Base-by-base conservation (phyloP, 2,329 filamentous ascomycete genomes). In the Pyrenophora tritici-repentis region DNA sequence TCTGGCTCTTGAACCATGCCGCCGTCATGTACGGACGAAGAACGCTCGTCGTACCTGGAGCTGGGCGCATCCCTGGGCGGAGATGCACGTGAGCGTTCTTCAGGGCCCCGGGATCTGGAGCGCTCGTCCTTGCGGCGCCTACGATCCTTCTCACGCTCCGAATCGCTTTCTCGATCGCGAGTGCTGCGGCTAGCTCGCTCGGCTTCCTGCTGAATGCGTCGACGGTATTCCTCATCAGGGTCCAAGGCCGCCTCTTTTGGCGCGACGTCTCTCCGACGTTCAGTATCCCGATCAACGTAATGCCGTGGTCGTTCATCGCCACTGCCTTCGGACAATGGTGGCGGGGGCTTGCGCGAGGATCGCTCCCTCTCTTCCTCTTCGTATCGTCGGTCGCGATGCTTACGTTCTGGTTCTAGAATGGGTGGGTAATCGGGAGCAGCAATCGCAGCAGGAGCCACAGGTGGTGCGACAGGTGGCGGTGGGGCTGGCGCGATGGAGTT, bases 221-320 rank as follows among this genome's bases (percentile, higher is more conserved):
- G 76, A 36, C 78, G 75, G 55, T 80, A 81, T 31, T 81, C 79
- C 56, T 80, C 78, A 34, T 81, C 78, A 4, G 79, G 74, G 47
- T 81, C 78, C 2, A 78, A 42, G 16, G 66, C 56, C 12, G 67
- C 49, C 7, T 69, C 64, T 36, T 67, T 62, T 4, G 65, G 58
- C 26, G 56, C 59, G 24, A 62, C 47, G 3, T 75, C 73, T 35
- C 64, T 70, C 14, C 64, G 65, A 42, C 67, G 69, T 14, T 74
- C 70, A 14, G 53, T 46, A 20, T 73, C 72, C 16, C 66, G 63
- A 8, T 73, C 68, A 20, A 72, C 70, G 35, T 74, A 73, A 47
- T 73, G 69, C 17, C 71, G 66, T 22, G 68, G 66, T 41, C 70
- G 65, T 36, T 71, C 70, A 20, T 71, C 68, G 10, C 62, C 65